Conservation (phyloP, 1,139 yeast genomes). For the Yamadazyma conglobata region DNA sequence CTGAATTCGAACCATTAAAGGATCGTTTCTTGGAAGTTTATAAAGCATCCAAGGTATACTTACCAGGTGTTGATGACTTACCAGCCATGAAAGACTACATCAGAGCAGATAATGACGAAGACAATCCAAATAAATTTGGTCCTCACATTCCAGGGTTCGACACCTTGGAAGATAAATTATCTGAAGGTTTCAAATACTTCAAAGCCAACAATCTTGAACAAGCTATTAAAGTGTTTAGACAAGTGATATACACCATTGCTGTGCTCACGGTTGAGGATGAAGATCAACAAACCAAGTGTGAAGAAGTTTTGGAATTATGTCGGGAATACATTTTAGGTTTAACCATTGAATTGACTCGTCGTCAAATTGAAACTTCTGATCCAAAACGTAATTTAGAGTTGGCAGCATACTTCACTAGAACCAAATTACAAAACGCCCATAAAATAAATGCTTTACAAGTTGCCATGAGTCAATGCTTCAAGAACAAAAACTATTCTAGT, state of each 20-base stretch:
- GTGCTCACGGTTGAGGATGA: slow-evolving; percentile 68
- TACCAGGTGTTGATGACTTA: slow-evolving; percentile 68
- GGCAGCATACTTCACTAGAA: slow-evolving; percentile 92
- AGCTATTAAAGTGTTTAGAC: slow-evolving; percentile 77
- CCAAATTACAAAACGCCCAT: slow-evolving; percentile 79
- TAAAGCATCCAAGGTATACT: slow-evolving; percentile 69
- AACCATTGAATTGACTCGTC: slow-evolving; percentile 85
- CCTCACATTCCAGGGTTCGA: slow-evolving; percentile 80
- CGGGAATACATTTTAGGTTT: slow-evolving; percentile 90
- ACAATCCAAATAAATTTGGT: slow-evolving; percentile 50
- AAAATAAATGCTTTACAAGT: slow-evolving; percentile 86
- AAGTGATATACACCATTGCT: slow-evolving; percentile 71
- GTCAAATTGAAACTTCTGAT: slow-evolving; percentile 67
- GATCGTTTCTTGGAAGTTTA: slow-evolving; percentile 78
- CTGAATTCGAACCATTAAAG: slow-evolving; percentile 83
- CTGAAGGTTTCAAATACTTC: slow-evolving; percentile 78
- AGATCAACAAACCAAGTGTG: slow-evolving; percentile 74
- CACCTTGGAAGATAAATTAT: slow-evolving; percentile 58
- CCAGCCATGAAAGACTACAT: slow-evolving; percentile 70
- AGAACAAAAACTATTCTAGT: slow-evolving; percentile 79
- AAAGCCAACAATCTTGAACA: slow-evolving; percentile 77
- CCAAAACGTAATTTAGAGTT: slow-evolving; percentile 85
- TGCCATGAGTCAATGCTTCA: slow-evolving; percentile 91
- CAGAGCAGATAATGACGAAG: slow-evolving; percentile 58
- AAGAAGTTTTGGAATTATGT: slow-evolving; percentile 68